phyloP scores from a whole-genome alignment of 78 protist species.

The Dictyostelium firmibasis region DNA sequence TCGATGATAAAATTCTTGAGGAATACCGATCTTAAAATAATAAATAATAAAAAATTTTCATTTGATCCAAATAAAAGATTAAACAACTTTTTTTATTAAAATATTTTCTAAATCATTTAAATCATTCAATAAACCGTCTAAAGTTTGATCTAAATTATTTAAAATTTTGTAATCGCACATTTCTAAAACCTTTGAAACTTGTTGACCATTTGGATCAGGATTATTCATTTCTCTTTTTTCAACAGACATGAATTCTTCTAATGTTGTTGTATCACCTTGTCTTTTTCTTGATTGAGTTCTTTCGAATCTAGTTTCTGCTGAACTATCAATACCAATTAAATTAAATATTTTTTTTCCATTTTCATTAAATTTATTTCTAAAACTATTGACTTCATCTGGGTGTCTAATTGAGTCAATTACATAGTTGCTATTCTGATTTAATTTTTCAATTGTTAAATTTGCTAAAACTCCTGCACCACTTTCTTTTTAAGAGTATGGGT shows the following conservation, averaged over 20 bases:
- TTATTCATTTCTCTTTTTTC: conserved; percentile 50
- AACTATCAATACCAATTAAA: conserved; percentile 27
- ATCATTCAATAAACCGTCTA: neutral
- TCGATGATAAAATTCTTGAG: too few relatives aligned
- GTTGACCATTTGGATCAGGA: conserved; percentile 78
- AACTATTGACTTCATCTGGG: conserved; percentile 61
- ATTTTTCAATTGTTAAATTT: neutral
- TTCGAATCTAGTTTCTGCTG: neutral
- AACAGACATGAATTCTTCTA: conserved; percentile 8
- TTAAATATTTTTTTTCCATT: neutral
- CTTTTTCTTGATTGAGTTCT: conserved; percentile 31
- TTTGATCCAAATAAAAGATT: too few relatives aligned
- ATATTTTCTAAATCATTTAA: neutral
- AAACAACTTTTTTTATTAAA: neutral
- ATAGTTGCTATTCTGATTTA: conserved; percentile 11
- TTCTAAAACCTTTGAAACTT: conserved; percentile 26
- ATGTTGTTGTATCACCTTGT: conserved; percentile 5
- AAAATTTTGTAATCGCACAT: conserved; percentile 5
- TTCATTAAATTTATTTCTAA: conserved; percentile 15
- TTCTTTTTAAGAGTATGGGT: too few relatives aligned
- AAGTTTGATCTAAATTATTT: conserved; percentile 3
- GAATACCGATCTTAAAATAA: too few relatives aligned
- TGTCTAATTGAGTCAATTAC: conserved; percentile 75
- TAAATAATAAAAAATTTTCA: too few relatives aligned
- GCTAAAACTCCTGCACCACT: conserved; percentile 65